phyloP scores from a whole-genome alignment of 352 stramenopile species.

The Pythium dissimile region DNA sequence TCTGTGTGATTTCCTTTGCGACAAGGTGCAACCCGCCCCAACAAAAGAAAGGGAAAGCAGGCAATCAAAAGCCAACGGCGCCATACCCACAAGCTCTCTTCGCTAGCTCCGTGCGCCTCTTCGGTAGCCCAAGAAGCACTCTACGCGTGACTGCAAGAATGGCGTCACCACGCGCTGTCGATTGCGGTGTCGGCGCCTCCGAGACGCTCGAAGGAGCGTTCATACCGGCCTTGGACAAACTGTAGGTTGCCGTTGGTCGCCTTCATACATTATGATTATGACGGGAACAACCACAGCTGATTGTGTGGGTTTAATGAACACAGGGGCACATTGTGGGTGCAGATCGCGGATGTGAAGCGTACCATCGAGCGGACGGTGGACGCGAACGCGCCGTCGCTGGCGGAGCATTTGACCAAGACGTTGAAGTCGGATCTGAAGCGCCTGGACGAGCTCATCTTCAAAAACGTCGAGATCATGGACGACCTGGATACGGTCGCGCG shows the following conservation, averaged over 20 bases:
- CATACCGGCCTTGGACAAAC: not conserved
- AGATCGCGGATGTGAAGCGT: not conserved
- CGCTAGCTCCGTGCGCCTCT: too few relatives aligned
- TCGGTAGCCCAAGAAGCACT: too few relatives aligned
- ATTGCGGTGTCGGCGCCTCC: not conserved
- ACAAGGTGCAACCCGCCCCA: conserved; percentile 1
- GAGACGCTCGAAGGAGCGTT: conserved; percentile 3
- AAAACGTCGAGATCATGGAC: conserved; percentile 7
- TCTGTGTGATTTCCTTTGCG: not conserved
- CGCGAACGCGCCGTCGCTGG: not conserved
- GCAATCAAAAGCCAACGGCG: too few relatives aligned
- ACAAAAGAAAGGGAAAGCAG: too few relatives aligned
- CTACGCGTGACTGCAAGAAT: not conserved
- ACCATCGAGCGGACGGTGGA: not conserved
- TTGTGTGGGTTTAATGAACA: not conserved
- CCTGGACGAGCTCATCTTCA: conserved; percentile 11
- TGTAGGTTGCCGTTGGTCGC: not conserved
- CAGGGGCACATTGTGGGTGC: conserved; percentile 5
- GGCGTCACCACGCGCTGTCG: not conserved
- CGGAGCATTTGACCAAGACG: not conserved
- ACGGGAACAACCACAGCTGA: too few relatives aligned
- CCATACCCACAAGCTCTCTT: too few relatives aligned
- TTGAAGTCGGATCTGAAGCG: not conserved
- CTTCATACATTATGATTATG: not conserved
- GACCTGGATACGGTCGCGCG: conserved; percentile 4